Conservation (phyloP, 441 rosid genomes). For the Codiaeum variegatum region DNA sequence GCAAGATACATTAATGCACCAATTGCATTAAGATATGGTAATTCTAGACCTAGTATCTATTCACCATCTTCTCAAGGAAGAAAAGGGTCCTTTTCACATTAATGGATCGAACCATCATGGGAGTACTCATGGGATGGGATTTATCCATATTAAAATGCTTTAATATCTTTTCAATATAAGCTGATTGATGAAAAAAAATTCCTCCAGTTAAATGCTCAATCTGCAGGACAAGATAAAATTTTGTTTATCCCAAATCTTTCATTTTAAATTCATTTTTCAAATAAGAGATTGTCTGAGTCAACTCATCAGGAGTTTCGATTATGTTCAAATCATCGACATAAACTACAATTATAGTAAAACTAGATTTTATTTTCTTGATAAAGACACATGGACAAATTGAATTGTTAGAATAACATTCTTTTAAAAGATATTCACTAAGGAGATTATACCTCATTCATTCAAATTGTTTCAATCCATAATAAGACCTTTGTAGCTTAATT, state of each 20-base stretch:
- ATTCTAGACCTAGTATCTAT: too few relatives aligned
- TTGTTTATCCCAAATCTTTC: slow-evolving; percentile 12
- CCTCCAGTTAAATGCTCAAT: background rate
- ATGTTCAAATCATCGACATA: slow-evolving; percentile 16
- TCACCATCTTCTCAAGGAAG: too few relatives aligned
- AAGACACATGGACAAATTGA: slow-evolving; percentile 11
- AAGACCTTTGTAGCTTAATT: too few relatives aligned
- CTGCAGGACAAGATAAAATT: slow-evolving; percentile 10
- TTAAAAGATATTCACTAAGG: background rate
- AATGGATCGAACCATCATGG: too few relatives aligned
- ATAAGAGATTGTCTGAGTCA: background rate
- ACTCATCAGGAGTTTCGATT: slow-evolving; percentile 11
- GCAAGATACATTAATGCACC: too few relatives aligned
- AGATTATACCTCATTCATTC: background rate
- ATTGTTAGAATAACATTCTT: too few relatives aligned
- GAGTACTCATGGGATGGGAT: too few relatives aligned
- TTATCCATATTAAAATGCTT: slow-evolving; percentile 1
- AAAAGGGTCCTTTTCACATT: too few relatives aligned
- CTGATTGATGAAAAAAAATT: slow-evolving; percentile 9
- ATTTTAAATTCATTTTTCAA: slow-evolving; percentile 17
- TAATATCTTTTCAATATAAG: slow-evolving; percentile 10
- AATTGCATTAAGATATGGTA: too few relatives aligned
- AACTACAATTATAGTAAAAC: slow-evolving; percentile 5
- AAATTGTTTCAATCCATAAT: too few relatives aligned
- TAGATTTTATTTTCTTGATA: background rate